Conservation (phyloP, 2,329 filamentous ascomycete species). For the Calonectria ilicicola region DNA sequence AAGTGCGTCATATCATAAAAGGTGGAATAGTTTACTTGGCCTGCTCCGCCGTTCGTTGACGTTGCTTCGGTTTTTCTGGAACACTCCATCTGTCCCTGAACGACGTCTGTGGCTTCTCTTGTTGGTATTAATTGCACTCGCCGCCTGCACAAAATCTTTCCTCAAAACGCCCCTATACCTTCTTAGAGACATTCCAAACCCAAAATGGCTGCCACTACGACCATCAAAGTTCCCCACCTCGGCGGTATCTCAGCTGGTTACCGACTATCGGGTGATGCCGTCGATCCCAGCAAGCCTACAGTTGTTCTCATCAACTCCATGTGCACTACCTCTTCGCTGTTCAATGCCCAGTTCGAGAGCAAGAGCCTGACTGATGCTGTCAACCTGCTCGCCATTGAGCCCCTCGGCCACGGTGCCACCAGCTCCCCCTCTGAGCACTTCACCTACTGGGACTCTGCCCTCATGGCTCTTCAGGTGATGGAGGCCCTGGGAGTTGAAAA, state of each 20-base stretch:
- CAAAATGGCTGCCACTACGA: constrained; percentile 53
- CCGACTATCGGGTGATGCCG: constrained; percentile 52
- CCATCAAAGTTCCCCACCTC: constrained; percentile 60
- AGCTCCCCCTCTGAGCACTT: constrained; percentile 58
- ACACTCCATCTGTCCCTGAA: background rate
- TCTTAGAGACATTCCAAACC: background rate
- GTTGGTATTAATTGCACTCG: background rate
- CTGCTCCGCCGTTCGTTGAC: background rate
- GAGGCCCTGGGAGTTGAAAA: constrained; percentile 60
- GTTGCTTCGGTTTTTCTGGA: background rate
- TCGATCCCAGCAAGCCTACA: constrained; percentile 64
- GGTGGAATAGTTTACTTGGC: background rate
- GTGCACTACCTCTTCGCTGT: constrained; percentile 61
- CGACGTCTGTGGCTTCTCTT: background rate
- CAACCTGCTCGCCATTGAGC: constrained; percentile 66
- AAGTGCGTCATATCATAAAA: background rate
- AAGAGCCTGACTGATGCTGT: constrained; percentile 52
- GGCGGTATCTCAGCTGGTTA: constrained; percentile 61
- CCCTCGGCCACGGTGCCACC: constrained; percentile 64
- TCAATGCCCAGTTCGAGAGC: constrained; percentile 57
- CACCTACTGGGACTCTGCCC: constrained; percentile 67
- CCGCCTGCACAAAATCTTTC: constrained; percentile 5
- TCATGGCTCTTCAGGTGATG: constrained; percentile 68
- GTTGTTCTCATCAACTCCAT: constrained; percentile 65
- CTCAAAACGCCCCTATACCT: background rate